Percentiles rank a stretch among this genome's conserved stretches.
These are phyloP conservation scores for Cryptococcus depauperatus DNA, from an alignment of 1,284 basidiomycete genomes.

Conservation along the genomic window DNA sequence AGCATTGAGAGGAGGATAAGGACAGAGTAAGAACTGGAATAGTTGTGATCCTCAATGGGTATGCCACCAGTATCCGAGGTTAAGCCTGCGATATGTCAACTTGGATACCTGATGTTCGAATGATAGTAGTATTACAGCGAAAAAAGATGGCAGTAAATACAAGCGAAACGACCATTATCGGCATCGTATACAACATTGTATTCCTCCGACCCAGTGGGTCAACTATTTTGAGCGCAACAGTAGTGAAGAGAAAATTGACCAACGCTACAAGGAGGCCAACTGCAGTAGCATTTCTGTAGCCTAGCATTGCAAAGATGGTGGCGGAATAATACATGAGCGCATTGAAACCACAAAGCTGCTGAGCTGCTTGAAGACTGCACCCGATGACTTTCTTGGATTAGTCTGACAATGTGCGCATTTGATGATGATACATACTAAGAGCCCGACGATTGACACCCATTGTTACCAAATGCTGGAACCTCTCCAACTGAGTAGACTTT, in stretches of 20 bases:
- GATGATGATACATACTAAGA: constrained; percentile 51
- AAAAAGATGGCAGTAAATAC: constrained; percentile 65
- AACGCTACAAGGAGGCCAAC: constrained; percentile 68
- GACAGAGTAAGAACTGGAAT: constrained; percentile 58
- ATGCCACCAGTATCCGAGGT: constrained; percentile 59
- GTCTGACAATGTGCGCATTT: background rate
- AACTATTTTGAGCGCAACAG: constrained; percentile 68
- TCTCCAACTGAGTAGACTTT: constrained; percentile 55
- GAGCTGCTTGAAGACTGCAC: constrained; percentile 71
- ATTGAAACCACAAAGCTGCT: constrained; percentile 71
- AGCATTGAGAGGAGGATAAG: constrained; percentile 72
- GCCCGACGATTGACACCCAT: constrained; percentile 60
- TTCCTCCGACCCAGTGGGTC: constrained; percentile 66
- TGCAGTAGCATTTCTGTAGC: constrained; percentile 70
- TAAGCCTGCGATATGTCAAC: constrained; percentile 48
- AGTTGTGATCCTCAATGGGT: constrained; percentile 57
- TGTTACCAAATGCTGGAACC: constrained; percentile 52
- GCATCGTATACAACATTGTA: constrained; percentile 68
- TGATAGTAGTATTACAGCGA: constrained; percentile 53
- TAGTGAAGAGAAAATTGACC: constrained; percentile 73
- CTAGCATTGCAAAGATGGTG: constrained; percentile 68
- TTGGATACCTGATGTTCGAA: background rate
- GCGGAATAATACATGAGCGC: constrained; percentile 69
- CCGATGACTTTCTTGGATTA: constrained; percentile 52
- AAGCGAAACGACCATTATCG: constrained; percentile 67